Conservation (phyloP, 179 eudicot species). For the Silene coronaria region DNA sequence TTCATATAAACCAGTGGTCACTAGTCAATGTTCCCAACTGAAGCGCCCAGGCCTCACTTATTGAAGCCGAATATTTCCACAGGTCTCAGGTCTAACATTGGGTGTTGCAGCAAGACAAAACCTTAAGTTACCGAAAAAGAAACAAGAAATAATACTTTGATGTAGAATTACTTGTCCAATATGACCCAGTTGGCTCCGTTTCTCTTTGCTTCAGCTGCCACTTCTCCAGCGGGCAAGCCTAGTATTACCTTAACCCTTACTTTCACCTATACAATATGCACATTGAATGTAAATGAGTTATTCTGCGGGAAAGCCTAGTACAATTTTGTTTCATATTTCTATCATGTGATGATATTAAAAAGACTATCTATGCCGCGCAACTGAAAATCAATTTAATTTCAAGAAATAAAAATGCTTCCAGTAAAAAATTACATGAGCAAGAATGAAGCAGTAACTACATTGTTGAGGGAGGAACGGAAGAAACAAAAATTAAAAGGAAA, state of each 20-base stretch:
- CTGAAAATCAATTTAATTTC: too few relatives aligned
- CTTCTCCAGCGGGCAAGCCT: conserved; percentile 61
- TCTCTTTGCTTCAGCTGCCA: conserved; percentile 80
- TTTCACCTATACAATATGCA: conserved; percentile 45
- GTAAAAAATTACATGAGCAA: too few relatives aligned
- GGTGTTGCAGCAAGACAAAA: background rate
- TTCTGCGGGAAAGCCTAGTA: too few relatives aligned
- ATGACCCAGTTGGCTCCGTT: conserved; percentile 81
- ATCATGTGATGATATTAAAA: too few relatives aligned
- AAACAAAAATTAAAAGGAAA: too few relatives aligned
- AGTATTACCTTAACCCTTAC: conserved; percentile 74
- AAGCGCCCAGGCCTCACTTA: background rate
- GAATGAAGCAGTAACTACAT: too few relatives aligned
- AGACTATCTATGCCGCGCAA: too few relatives aligned
- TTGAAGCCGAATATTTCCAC: background rate
- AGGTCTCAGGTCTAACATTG: background rate
- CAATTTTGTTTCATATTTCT: too few relatives aligned
- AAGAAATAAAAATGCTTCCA: too few relatives aligned
- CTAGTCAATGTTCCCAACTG: background rate
- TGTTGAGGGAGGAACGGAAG: too few relatives aligned
- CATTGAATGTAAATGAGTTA: background rate
- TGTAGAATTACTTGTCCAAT: conserved; percentile 90
- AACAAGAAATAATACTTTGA: conserved; percentile 57
- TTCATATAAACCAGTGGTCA: too few relatives aligned
- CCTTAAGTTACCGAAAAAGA: conserved; percentile 18